These are phyloP conservation scores for Ananas comosus DNA, from an alignment of 176 grass and related monocot species.

Conservation along the genomic window DNA sequence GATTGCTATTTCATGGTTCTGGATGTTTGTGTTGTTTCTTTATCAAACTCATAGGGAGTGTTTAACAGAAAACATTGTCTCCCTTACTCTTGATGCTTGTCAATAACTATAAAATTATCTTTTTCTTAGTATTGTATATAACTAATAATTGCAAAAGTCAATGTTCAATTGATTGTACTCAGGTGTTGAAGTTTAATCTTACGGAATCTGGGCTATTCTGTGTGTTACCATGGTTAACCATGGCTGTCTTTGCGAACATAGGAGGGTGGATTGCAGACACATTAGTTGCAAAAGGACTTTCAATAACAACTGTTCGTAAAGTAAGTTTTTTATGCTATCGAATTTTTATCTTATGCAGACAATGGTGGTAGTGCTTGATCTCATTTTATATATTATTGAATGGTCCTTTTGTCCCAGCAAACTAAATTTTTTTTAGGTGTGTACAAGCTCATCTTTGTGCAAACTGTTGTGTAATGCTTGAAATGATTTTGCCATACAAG, in stretches of 20 bases:
- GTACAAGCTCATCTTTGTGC: background rate
- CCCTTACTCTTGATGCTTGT: background rate
- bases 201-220: conserved; percentile 87
- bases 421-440: no score
- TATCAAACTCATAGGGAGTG: background rate
- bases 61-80: no score
- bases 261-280: conserved; percentile 98
- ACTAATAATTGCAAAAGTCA: background rate
- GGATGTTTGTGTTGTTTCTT: conserved; percentile 1
- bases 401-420: background rate
- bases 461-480: background rate
- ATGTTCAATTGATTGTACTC: conserved; percentile 16
- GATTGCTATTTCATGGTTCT: conserved; percentile 5
- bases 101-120: background rate
- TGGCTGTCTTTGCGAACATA: conserved; percentile 88
- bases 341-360: background rate
- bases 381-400: background rate
- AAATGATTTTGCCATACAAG: background rate
- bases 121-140: background rate
- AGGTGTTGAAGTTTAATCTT: conserved; percentile 96
- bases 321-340: conserved; percentile 27
- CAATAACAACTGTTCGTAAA: conserved; percentile 84
- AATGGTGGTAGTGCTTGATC: background rate
- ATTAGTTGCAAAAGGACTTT: conserved; percentile 61
- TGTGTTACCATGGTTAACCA: conserved; percentile 91